phyloP scores from a whole-genome alignment of 345 rosid species.

The Zanthoxylum bungeanum region DNA sequence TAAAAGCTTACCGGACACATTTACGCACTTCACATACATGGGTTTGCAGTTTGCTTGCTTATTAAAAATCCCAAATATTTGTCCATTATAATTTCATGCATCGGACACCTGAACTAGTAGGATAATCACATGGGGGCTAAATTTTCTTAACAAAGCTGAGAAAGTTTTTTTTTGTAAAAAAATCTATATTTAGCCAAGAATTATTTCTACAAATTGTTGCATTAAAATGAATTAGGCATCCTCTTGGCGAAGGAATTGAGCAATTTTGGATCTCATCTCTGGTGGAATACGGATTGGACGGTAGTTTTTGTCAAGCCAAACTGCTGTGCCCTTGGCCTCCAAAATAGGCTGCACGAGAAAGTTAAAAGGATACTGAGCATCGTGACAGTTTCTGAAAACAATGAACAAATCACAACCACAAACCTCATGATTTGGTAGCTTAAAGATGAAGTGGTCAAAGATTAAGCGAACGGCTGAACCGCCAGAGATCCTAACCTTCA shows the following conservation, averaged over 20 bases:
- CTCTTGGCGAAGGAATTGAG: slow-evolving; percentile 39
- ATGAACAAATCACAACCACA: slow-evolving; percentile 4
- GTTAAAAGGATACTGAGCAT: slow-evolving; percentile 4
- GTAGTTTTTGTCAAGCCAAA: slow-evolving; percentile 81
- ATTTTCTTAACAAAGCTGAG: not conserved
- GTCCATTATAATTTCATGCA: not conserved
- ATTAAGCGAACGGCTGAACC: slow-evolving; percentile 72
- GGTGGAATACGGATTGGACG: slow-evolving; percentile 74
- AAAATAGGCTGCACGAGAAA: slow-evolving; percentile 47
- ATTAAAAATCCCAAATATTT: too few relatives aligned
- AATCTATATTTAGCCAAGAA: not conserved
- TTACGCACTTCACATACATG: not conserved
- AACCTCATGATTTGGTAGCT: slow-evolving; percentile 77
- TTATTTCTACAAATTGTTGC: not conserved
- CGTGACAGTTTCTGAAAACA: not conserved
- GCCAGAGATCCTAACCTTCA: slow-evolving; percentile 62
- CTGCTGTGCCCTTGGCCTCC: slow-evolving; percentile 74
- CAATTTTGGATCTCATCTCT: slow-evolving; percentile 55
- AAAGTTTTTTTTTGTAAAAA: not conserved
- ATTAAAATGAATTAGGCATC: slow-evolving; percentile 32
- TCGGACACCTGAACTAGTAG: not conserved
- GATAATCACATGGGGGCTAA: not conserved
- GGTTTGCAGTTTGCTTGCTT: not conserved
- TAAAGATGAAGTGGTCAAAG: slow-evolving; percentile 68
- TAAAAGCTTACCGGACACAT: too few relatives aligned